These are phyloP conservation scores for Boletus reticulatus DNA, from an alignment of 768 basidiomycete genomes.

Conservation along the genomic window DNA sequence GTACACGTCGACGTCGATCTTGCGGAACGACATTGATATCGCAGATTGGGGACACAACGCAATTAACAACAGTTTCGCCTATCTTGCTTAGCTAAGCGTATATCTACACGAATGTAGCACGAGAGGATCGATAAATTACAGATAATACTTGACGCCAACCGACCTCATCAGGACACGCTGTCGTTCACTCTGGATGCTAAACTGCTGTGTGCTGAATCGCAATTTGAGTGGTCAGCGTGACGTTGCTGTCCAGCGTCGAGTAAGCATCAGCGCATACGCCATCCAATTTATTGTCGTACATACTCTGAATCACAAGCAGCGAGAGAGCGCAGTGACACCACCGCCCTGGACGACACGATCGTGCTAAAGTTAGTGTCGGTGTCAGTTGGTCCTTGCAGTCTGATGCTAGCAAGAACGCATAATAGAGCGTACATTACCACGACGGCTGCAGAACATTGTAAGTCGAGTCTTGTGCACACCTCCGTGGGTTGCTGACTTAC, in stretches of 20 bases:
- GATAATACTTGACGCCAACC: too few species aligned
- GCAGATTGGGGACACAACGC: too few species aligned
- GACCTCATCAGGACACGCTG: too few species aligned
- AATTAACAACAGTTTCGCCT: too few species aligned
- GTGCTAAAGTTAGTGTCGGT: not conserved
- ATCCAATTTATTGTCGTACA: not conserved
- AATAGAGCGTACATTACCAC: constrained; percentile 3
- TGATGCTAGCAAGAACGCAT: not conserved
- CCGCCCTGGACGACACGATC: constrained; percentile 9
- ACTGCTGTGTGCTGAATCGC: not conserved
- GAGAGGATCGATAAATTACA: too few species aligned
- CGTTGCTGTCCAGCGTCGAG: not conserved
- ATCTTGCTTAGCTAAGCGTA: too few species aligned
- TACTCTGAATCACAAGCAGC: not conserved
- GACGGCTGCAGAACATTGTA: constrained; percentile 4
- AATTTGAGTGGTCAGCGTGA: constrained; percentile 12
- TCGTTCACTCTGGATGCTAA: too few species aligned
- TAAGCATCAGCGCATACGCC: constrained; percentile 2
- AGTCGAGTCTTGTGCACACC: not conserved
- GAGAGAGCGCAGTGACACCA: constrained; percentile 6
- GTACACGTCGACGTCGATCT: constrained; percentile 91
- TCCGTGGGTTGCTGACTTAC: constrained; percentile 1
- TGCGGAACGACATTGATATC: constrained; percentile 68
- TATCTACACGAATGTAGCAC: too few species aligned
- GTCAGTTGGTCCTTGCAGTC: not conserved